Evolutionary conservation across 371 early-diverging fungal genomes (phyloP), one percentile per base, ranked within the genome.

Genomic region (Mucor circinelloides): DNA sequence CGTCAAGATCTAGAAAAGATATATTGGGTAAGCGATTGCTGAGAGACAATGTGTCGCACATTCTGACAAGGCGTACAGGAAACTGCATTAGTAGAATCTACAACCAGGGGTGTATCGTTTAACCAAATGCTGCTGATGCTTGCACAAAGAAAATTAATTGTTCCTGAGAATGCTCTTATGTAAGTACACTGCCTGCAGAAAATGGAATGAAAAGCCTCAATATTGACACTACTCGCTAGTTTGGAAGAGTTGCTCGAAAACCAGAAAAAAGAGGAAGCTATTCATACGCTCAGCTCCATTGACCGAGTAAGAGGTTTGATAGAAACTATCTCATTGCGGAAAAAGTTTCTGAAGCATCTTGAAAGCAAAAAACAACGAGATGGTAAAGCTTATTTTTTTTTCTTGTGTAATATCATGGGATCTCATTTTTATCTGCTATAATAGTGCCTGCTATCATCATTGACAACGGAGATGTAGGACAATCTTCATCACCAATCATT

Each of bases 71-170:
- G 9, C 21, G 34, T 25, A 46, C 50, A 80, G 79, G 79, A 74
- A 74, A 76, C 75, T 5, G 82, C 76, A 2, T 58, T 79, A 40
- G 60, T 68, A 3, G 80, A 83, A 58, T 63, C 72, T 7, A 48
- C 74, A 1, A n/a, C 66, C 6, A 74, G 74, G 64, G 88, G 88
- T 4, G 77, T 88, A 13, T 85, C 88, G 48, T 88, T 88, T 62
- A 85, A 85, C 60, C 82, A 85, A 63, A 87, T 87, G 87, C 70
- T 88, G 30, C 71, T 78, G 28, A 85, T 84, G 76, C 67, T 88
- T 63, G 87, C 87, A 9, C 85, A 84, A 55, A 79, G 82, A 66
- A 88, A 87, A 69, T 67, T 88, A 12, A 85, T 88, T 64, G 81
- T 86, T 55, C 80, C 84, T 25, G 84, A 84, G 58, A 72, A 84